phyloP scores from a whole-genome alignment of 169 alveolate species.

The Theileria equi region DNA sequence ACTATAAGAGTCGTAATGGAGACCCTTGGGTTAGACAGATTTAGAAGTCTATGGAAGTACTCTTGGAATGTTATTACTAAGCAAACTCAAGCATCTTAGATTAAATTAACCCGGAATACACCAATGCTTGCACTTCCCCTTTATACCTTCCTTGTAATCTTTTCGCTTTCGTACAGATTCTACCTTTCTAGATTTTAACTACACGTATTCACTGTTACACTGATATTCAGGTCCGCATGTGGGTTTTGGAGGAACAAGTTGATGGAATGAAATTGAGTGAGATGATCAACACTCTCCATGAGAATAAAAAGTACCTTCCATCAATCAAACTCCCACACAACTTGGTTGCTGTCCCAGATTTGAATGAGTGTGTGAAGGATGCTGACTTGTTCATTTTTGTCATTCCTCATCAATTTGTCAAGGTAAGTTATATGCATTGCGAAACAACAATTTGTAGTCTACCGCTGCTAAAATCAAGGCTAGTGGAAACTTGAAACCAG shows the following conservation, averaged over 20 bases:
- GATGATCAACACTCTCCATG: conserved; percentile 83
- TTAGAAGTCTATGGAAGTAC: too few relatives aligned
- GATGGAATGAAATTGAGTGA: conserved; percentile 82
- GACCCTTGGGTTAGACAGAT: too few relatives aligned
- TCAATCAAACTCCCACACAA: conserved; percentile 84
- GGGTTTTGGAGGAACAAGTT: conserved; percentile 84
- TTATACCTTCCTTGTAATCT: too few relatives aligned
- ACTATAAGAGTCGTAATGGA: too few relatives aligned
- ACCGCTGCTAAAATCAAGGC: conserved; percentile 57
- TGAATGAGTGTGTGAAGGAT: conserved; percentile 79
- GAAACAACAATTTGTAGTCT: conserved; percentile 3
- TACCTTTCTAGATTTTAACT: too few relatives aligned
- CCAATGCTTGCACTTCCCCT: too few relatives aligned
- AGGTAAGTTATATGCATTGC: conserved; percentile 44
- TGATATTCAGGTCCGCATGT: conserved; percentile 77
- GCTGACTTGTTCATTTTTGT: conserved; percentile 84
- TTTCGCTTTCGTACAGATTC: too few relatives aligned
- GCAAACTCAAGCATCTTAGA: too few relatives aligned
- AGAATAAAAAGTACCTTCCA: conserved; percentile 85
- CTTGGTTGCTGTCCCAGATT: conserved; percentile 81
- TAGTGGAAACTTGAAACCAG: conserved; percentile 56
- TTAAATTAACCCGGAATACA: too few relatives aligned
- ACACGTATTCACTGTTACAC: not conserved
- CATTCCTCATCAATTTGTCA: conserved; percentile 86
- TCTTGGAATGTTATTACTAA: too few relatives aligned